phyloP scores from a whole-genome alignment of 108 stramenopile species.

The Nitzschia inconspicua region DNA sequence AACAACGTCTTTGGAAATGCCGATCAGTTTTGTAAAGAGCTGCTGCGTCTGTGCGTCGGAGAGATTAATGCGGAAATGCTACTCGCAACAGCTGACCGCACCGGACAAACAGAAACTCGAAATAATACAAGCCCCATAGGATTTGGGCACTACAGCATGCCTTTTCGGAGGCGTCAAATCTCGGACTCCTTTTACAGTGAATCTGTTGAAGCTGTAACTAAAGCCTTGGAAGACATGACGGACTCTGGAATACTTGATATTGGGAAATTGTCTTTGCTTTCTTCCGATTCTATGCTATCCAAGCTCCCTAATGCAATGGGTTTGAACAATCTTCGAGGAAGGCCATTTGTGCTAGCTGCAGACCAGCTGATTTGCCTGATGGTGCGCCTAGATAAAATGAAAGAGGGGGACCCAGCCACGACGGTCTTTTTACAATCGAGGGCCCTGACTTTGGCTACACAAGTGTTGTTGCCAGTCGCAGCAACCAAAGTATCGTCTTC shows the following conservation, averaged over 20 bases:
- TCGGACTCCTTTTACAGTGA: slow-evolving; percentile 41
- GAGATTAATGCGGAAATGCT: slow-evolving; percentile 29
- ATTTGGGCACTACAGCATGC: slow-evolving; percentile 13
- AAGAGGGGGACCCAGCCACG: neutral
- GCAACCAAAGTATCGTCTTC: slow-evolving; percentile 32
- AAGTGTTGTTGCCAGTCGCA: slow-evolving; percentile 26
- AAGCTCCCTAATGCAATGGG: slow-evolving; percentile 16
- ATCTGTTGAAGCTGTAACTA: slow-evolving; percentile 38
- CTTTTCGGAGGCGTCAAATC: slow-evolving; percentile 45
- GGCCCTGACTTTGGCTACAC: neutral
- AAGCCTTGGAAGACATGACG: slow-evolving; percentile 50
- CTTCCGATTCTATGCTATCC: slow-evolving; percentile 20
- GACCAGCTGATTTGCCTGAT: slow-evolving; percentile 57
- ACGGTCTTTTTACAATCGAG: neutral
- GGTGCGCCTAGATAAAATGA: slow-evolving; percentile 25
- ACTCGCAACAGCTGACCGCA: slow-evolving; percentile 6
- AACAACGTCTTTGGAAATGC: slow-evolving; percentile 39
- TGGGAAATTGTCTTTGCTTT: slow-evolving; percentile 40
- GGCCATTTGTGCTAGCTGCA: slow-evolving; percentile 48
- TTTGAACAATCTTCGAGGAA: slow-evolving; percentile 20
- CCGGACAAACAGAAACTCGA: neutral
- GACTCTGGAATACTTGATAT: slow-evolving; percentile 6
- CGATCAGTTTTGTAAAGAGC: slow-evolving; percentile 25
- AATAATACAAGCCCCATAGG: neutral
- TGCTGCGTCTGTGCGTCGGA: slow-evolving; percentile 55